Conservation (phyloP, 768 basidiomycete species). For the Crucibulum laeve region DNA sequence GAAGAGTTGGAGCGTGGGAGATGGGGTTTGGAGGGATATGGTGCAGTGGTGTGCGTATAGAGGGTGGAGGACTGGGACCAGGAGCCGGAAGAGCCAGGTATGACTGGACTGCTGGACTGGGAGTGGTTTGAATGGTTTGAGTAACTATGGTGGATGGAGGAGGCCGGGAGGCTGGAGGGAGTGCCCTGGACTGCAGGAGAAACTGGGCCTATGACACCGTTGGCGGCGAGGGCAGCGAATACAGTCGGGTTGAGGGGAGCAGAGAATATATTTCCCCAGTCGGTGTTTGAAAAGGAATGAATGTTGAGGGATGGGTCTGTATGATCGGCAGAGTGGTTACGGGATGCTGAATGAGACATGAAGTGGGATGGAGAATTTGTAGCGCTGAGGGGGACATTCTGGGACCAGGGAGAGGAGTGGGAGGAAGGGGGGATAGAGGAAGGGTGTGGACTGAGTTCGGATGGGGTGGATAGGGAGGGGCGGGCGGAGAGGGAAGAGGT, state of each 20-base stretch:
- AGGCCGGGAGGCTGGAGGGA: conserved; percentile 35
- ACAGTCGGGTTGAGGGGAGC: conserved; percentile 55
- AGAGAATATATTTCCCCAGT: conserved; percentile 61
- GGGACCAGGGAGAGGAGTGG: conserved; percentile 32
- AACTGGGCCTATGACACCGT: conserved; percentile 46
- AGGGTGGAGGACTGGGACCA: conserved; percentile 24
- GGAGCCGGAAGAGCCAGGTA: conserved; percentile 17
- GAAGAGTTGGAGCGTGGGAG: conserved; percentile 25
- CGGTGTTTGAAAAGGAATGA: conserved; percentile 21
- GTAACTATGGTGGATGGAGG: conserved; percentile 22
- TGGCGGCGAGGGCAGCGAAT: conserved; percentile 59
- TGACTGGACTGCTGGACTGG: conserved; percentile 12
- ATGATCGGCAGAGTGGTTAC: background rate
- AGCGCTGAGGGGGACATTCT: conserved; percentile 13
- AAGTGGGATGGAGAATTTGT: conserved; percentile 2
- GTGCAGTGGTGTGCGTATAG: conserved; percentile 12
- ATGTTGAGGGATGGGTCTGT: conserved; percentile 8
- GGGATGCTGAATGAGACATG: conserved; percentile 2
- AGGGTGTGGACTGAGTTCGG: conserved; percentile 21
- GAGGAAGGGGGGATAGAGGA: conserved; percentile 25
- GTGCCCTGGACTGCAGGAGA: conserved; percentile 20
- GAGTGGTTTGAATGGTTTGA: conserved; percentile 12
- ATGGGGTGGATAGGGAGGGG: conserved; percentile 15
- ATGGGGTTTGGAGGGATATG: conserved; percentile 19
- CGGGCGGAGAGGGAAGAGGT: conserved; percentile 20